Conservation (phyloP, 306 rosid genomes). For the Styphnolobium japonicum region DNA sequence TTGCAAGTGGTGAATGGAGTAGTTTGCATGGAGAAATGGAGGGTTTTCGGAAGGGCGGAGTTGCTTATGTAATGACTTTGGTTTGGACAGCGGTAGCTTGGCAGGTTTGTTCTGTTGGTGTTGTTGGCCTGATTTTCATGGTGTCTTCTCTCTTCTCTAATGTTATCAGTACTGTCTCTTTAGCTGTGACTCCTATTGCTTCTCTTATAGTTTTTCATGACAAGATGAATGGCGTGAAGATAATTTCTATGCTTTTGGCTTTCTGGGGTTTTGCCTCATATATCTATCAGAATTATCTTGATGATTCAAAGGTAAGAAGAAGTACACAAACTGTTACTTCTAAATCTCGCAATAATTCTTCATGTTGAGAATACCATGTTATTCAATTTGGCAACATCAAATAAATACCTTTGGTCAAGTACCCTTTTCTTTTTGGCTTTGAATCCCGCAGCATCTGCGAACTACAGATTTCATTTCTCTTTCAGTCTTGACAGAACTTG, state of each 20-base stretch:
- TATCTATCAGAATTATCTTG: conserved; percentile 78
- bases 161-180: conserved; percentile 80
- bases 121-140: conserved; percentile 77
- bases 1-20: conserved; percentile 80
- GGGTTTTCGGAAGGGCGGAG: conserved; percentile 52
- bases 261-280: conserved; percentile 79
- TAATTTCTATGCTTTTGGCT: conserved; percentile 85
- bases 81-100: conserved; percentile 79
- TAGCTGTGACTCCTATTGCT: conserved; percentile 86
- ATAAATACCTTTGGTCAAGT: neutral
- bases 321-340: conserved; percentile 11
- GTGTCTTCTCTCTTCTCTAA: conserved; percentile 92
- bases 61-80: conserved; percentile 68
- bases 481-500: neutral
- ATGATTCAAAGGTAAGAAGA: conserved; percentile 56
- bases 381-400: neutral
- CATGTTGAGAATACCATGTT: conserved; percentile 17
- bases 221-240: conserved; percentile 79
- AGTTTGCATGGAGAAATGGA: conserved; percentile 71
- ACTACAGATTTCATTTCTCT: neutral
- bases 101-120: conserved; percentile 92
- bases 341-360: conserved; percentile 30
- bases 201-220: conserved; percentile 77
- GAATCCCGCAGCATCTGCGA: neutral
- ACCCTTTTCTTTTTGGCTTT: neutral